These are phyloP conservation scores for Salvia rosmarinus DNA, from an alignment of 257 asterid species.

Conservation along the genomic window DNA sequence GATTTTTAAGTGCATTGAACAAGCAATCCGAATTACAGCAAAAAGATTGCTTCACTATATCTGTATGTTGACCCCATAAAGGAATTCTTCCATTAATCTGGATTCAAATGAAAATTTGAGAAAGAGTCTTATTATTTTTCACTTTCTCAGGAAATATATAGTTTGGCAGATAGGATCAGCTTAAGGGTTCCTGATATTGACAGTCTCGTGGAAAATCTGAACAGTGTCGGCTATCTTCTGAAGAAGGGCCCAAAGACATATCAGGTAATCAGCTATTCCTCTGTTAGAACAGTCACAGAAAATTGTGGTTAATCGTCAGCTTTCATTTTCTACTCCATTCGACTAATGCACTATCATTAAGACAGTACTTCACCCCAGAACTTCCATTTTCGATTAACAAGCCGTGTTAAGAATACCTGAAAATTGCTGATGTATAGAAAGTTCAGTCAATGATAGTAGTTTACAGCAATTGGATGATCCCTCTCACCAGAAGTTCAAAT, in stretches of 20 bases:
- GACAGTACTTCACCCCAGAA: not conserved
- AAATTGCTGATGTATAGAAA: too few species aligned
- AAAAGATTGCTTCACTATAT: conserved; percentile 84
- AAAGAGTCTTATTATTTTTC: conserved; percentile 27
- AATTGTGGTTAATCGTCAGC: too few species aligned
- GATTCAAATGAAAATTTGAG: not conserved
- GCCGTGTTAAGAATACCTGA: too few species aligned
- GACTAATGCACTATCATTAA: too few species aligned
- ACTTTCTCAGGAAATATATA: conserved; percentile 71
- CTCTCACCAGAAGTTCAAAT: too few species aligned
- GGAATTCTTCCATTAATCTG: conserved; percentile 25
- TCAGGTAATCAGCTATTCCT: conserved; percentile 55
- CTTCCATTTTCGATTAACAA: too few species aligned
- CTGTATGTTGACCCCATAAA: conserved; percentile 51
- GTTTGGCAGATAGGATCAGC: conserved; percentile 81
- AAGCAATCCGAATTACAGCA: conserved; percentile 82
- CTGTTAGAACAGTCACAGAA: too few species aligned
- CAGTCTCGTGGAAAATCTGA: conserved; percentile 76
- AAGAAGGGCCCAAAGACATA: conserved; percentile 92
- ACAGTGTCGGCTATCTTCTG: conserved; percentile 82
- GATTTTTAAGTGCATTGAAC: conserved; percentile 82
- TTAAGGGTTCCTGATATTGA: conserved; percentile 89
- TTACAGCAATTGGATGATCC: too few species aligned
- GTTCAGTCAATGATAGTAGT: too few species aligned
- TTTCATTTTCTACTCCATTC: too few species aligned